Conservation (phyloP, 1,284 basidiomycete genomes). For the Trichosporon ovoides region DNA sequence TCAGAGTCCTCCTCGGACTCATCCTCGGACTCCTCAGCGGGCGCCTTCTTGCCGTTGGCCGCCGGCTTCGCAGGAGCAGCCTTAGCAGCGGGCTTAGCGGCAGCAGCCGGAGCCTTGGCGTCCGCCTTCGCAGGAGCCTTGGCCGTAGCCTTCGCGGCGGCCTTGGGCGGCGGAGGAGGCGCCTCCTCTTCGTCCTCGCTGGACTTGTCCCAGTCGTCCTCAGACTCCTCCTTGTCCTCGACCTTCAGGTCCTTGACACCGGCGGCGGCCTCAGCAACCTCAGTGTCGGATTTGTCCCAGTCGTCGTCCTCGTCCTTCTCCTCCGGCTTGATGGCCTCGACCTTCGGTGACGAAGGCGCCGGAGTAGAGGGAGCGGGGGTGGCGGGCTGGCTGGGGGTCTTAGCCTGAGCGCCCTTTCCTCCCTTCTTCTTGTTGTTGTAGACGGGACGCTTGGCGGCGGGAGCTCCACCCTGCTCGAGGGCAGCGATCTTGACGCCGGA, state of each 20-base stretch:
- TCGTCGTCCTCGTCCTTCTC: conserved; percentile 47
- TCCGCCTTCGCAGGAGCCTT: conserved; percentile 16
- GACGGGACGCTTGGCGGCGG: conserved; percentile 54
- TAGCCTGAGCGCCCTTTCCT: conserved; percentile 17
- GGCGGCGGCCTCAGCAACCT: conserved; percentile 31
- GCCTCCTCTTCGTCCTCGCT: conserved; percentile 22
- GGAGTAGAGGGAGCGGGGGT: conserved; percentile 42
- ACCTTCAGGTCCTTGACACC: conserved; percentile 40
- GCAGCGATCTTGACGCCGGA: conserved; percentile 82
- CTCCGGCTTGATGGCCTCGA: conserved; percentile 24
- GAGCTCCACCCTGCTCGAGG: conserved; percentile 55
- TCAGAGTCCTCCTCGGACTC: conserved; percentile 46
- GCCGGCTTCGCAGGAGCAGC: conserved; percentile 29
- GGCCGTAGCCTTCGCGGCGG: conserved; percentile 19
- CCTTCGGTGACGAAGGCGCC: conserved; percentile 27
- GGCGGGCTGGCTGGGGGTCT: conserved; percentile 29
- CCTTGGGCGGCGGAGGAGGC: conserved; percentile 12
- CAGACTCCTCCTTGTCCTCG: conserved; percentile 35
- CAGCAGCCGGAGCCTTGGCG: conserved; percentile 15
- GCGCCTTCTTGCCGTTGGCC: conserved; percentile 32
- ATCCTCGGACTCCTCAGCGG: conserved; percentile 33
- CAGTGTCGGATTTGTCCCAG: conserved; percentile 69
- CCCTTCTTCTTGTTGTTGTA: conserved; percentile 81
- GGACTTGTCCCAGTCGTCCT: conserved; percentile 81
- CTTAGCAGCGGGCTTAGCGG: conserved; percentile 14